Conservation (phyloP, 2,329 filamentous ascomycete species). For the Conoideocrella luteorostrata region DNA sequence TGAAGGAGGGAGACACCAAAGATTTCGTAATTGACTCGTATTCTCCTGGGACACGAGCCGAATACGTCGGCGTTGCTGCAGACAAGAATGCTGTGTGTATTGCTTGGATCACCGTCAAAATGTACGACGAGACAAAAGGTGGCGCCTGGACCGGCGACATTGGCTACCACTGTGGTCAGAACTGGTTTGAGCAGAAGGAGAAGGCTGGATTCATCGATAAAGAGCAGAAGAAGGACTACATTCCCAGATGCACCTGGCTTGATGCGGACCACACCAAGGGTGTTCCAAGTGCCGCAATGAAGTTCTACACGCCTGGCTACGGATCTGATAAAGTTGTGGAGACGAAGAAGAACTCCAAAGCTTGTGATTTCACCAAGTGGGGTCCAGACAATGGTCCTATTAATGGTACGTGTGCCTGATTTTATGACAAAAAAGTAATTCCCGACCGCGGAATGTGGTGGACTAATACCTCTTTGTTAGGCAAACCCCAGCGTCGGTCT, state of each 20-base stretch:
- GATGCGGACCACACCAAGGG: conserved; percentile 8
- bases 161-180: conserved; percentile 5
- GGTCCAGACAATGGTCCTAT: conserved; percentile 9
- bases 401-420: conserved; percentile 1
- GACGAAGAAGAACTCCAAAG: conserved; percentile 3
- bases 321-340: conserved; percentile 3
- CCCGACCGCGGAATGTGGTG: too few relatives aligned
- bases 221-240: conserved; percentile 2
- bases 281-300: conserved; percentile 5
- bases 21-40: conserved; percentile 3
- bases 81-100: conserved; percentile 6
- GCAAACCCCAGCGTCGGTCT: not conserved
- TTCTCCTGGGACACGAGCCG: conserved; percentile 5
- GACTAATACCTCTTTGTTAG: too few relatives aligned
- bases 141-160: conserved; percentile 10
- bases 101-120: conserved; percentile 8
- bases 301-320: conserved; percentile 5
- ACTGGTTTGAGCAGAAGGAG: conserved; percentile 6
- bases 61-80: conserved; percentile 7
- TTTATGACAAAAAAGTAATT: too few relatives aligned
- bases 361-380: conserved; percentile 5
- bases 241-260: conserved; percentile 9
- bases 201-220: conserved; percentile 4
- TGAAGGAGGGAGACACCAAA: conserved; percentile 1
- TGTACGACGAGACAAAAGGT: conserved; percentile 6